These are phyloP conservation scores for Tricholoma sp. DNA, from an alignment of 768 basidiomycete species.

Conservation along the genomic window DNA sequence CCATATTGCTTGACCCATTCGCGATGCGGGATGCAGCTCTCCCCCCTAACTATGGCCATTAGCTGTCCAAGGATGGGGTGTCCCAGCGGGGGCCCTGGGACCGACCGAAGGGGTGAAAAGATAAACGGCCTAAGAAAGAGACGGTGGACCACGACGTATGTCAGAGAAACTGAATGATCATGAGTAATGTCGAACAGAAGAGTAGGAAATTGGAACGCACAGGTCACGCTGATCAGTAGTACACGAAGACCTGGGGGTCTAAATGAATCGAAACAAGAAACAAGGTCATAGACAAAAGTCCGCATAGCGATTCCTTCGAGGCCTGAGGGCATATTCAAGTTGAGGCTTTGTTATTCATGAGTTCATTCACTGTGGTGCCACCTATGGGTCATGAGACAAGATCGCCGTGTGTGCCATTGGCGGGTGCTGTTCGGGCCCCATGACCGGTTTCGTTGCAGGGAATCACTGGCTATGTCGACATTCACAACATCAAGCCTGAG, in stretches of 20 bases:
- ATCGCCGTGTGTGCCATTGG: no score
- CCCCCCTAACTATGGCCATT: constrained; percentile 14
- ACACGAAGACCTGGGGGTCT: background rate
- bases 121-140: constrained; percentile 26
- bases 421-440: no score
- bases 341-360: no score
- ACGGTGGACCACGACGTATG: constrained; percentile 16
- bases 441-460: no score
- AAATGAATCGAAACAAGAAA: background rate
- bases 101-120: constrained; percentile 22
- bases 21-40: constrained; percentile 39
- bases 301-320: background rate
- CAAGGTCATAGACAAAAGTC: background rate
- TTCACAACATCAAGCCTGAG: no score
- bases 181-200: background rate
- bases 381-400: no score
- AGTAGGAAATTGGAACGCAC: background rate
- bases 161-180: constrained; percentile 5
- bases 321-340: no score
- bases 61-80: constrained; percentile 15
- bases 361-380: no score
- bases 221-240: background rate
- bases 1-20: constrained; percentile 44
- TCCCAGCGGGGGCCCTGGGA: constrained; percentile 24
- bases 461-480: no score